phyloP scores from a whole-genome alignment of 1,284 basidiomycete species.

The Pseudomicrostroma phylloplanum region DNA sequence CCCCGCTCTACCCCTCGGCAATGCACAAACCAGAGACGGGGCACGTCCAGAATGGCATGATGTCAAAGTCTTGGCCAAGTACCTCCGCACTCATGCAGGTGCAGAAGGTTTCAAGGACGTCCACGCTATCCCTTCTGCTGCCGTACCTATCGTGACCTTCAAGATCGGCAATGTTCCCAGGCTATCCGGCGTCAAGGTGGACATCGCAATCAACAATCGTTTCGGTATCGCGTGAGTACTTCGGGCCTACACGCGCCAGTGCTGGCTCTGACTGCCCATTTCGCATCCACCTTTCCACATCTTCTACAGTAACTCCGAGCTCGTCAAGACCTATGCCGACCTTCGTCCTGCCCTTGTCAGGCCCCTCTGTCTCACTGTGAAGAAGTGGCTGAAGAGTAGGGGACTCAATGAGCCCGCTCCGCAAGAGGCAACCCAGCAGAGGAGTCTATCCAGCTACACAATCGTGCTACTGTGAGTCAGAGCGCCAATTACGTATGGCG shows the following conservation, averaged over 20 bases:
- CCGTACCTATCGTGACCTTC: conserved; percentile 28
- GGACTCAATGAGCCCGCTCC: conserved; percentile 34
- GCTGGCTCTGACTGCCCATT: neutral
- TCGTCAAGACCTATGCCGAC: conserved; percentile 33
- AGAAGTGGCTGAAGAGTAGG: conserved; percentile 29
- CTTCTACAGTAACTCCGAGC: conserved; percentile 20
- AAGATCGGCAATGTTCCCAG: neutral
- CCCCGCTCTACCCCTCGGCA: conserved; percentile 24
- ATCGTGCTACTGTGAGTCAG: conserved; percentile 24
- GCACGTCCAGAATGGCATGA: conserved; percentile 29
- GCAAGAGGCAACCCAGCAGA: neutral
- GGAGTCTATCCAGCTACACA: conserved; percentile 36
- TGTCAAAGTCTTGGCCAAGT: conserved; percentile 18
- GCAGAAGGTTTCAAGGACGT: neutral
- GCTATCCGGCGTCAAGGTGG: conserved; percentile 9
- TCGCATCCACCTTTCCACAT: neutral
- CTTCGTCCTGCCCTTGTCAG: conserved; percentile 29
- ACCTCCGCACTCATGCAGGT: neutral
- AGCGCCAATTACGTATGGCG: neutral
- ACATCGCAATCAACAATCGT: conserved; percentile 42
- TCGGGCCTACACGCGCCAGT: neutral
- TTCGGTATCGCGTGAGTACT: conserved; percentile 23
- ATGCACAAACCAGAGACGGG: neutral
- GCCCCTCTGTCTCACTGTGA: conserved; percentile 38
- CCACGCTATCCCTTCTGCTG: neutral